These are phyloP conservation scores for Chlorella variabilis DNA, from an alignment of 163 green algal genomes.

Conservation along the genomic window DNA sequence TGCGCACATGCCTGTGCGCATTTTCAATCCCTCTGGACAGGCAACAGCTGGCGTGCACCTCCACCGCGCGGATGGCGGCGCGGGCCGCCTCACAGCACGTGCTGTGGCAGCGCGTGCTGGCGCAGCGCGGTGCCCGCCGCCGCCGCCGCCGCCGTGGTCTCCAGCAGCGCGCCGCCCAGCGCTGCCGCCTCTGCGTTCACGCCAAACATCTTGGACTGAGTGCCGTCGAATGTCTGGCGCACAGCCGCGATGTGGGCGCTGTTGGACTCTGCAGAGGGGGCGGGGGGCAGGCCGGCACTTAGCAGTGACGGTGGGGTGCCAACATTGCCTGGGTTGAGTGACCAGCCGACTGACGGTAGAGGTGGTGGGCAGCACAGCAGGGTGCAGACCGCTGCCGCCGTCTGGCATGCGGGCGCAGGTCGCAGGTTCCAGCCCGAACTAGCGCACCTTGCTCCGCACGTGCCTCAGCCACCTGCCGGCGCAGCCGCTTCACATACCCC, in stretches of 20 bases:
- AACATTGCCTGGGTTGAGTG: too few relatives aligned
- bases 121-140: neutral
- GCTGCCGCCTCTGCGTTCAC: conserved; percentile 17
- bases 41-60: too few relatives aligned
- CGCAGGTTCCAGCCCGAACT: too few relatives aligned
- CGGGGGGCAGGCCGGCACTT: too few relatives aligned
- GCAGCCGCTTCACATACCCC: conserved; percentile 37
- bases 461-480: conserved; percentile 16
- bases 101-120: neutral
- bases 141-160: conserved; percentile 15
- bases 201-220: conserved; percentile 5
- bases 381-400: too few relatives aligned
- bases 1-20: too few relatives aligned
- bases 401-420: too few relatives aligned
- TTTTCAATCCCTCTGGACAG: too few relatives aligned
- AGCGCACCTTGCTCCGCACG: conserved; percentile 15
- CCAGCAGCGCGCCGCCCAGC: conserved; percentile 15
- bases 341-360: too few relatives aligned
- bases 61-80: too few relatives aligned
- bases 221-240: conserved; percentile 1
- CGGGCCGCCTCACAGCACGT: neutral
- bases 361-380: too few relatives aligned
- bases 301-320: too few relatives aligned
- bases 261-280: neutral
- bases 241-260: conserved; percentile 6